A percentile compares a stretch with the other conserved stretches of the same genome.
These are phyloP conservation scores for Apiospora koreana DNA, from an alignment of 2,329 filamentous ascomycete species.

Conservation along the genomic window DNA sequence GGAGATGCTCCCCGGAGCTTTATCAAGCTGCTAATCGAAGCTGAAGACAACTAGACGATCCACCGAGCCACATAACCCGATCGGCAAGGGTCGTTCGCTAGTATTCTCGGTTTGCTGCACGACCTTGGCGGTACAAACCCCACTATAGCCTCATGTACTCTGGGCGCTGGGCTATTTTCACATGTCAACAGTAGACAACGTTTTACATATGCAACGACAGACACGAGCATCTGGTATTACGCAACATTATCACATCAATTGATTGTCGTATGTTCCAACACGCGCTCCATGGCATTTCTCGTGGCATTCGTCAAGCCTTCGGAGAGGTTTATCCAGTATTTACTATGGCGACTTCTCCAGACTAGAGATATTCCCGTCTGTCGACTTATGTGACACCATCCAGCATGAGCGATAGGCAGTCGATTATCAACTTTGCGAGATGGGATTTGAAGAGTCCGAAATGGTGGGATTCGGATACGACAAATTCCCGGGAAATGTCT, in stretches of 20 bases:
- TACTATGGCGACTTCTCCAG: neutral
- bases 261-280: constrained; percentile 5
- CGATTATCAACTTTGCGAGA: neutral
- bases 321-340: neutral
- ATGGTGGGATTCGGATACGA: neutral
- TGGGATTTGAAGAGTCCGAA: neutral
- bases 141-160: constrained; percentile 3
- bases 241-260: constrained; percentile 5
- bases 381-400: neutral
- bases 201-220: constrained; percentile 8
- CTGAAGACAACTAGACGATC: constrained; percentile 6
- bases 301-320: neutral
- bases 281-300: neutral
- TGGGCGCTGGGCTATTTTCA: neutral
- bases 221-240: neutral
- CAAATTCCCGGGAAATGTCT: neutral
- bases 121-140: neutral
- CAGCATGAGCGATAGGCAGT: neutral
- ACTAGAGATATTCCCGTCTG: neutral
- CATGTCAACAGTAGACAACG: neutral
- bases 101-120: neutral
- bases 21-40: neutral
- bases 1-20: neutral
- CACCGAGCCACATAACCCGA: constrained; percentile 5
- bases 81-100: neutral